phyloP scores from a whole-genome alignment of 148 eudicot species.

The Fagopyrum esculentum region DNA sequence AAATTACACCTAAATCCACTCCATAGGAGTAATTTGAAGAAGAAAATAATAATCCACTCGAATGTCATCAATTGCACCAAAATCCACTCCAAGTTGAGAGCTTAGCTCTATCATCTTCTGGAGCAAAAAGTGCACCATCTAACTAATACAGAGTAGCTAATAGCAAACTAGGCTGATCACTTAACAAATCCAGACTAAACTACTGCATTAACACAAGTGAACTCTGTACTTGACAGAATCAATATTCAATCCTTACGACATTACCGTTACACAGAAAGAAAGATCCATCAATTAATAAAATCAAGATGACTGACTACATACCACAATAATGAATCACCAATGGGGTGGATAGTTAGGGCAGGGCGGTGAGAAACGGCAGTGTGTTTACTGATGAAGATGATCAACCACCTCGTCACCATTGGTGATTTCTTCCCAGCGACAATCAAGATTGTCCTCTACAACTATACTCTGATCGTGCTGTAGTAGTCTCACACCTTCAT shows the following conservation, averaged over 20 bases:
- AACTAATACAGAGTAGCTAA: background rate
- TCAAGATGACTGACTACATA: background rate
- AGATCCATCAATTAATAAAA: background rate
- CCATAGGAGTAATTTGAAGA: background rate
- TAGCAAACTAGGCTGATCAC: background rate
- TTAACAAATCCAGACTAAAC: background rate
- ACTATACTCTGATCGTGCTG: constrained; percentile 55
- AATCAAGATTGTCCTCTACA: constrained; percentile 53
- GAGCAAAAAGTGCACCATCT: no score
- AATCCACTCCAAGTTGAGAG: background rate
- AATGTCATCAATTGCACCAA: background rate
- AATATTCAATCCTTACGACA: background rate
- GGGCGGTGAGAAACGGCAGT: constrained; percentile 67
- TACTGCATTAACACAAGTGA: background rate
- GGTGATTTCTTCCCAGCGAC: constrained; percentile 46
- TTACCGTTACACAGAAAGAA: background rate
- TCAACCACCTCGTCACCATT: constrained; percentile 52
- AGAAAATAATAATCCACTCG: background rate
- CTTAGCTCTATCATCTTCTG: no score
- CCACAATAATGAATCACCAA: constrained; percentile 32
- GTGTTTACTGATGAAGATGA: constrained; percentile 62
- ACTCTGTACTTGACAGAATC: background rate
- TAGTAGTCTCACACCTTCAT: constrained; percentile 45
- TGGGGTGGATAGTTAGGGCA: constrained; percentile 73
- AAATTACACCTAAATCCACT: background rate